Evolutionary conservation across 2,329 filamentous ascomycete species (phyloP).

Genomic region (Colletotrichum horii): DNA sequence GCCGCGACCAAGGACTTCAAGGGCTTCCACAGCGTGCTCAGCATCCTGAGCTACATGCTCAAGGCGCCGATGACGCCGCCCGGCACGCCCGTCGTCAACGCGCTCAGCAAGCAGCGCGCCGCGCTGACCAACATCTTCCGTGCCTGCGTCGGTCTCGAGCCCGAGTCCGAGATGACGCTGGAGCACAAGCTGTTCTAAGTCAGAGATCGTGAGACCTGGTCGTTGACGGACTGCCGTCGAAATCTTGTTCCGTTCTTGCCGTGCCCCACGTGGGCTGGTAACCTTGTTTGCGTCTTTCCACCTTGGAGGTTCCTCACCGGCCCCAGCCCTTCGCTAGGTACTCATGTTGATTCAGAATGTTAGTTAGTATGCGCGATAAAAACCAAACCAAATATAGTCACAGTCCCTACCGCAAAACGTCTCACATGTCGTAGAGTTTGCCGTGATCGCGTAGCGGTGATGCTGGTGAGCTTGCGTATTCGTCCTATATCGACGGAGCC

Average conservation of each 20-base stretch:
- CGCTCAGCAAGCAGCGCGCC: conserved; percentile 92
- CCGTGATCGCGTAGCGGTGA: background rate
- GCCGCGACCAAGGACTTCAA: conserved; percentile 72
- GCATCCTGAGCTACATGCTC: conserved; percentile 98
- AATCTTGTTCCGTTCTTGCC: background rate
- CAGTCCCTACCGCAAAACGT: conserved; percentile 11
- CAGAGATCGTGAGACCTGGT: background rate
- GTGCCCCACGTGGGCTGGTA: background rate
- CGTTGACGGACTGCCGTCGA: background rate
- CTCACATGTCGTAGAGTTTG: conserved; percentile 15
- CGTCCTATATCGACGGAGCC: background rate
- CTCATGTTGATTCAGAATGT: background rate
- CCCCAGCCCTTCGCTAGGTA: background rate
- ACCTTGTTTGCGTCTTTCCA: background rate
- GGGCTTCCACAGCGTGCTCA: conserved; percentile 96
- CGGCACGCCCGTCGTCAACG: conserved; percentile 94
- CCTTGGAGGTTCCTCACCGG: background rate
- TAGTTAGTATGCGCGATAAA: background rate
- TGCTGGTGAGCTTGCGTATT: background rate
- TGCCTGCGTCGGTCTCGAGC: conserved; percentile 93
- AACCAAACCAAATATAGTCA: background rate
- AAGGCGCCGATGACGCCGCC: conserved; percentile 93
- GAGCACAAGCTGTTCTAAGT: conserved; percentile 94
- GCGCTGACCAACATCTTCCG: conserved; percentile 98
- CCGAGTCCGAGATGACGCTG: conserved; percentile 97